These are phyloP conservation scores for Mycena metata DNA, from an alignment of 768 basidiomycete genomes.

Conservation along the genomic window DNA sequence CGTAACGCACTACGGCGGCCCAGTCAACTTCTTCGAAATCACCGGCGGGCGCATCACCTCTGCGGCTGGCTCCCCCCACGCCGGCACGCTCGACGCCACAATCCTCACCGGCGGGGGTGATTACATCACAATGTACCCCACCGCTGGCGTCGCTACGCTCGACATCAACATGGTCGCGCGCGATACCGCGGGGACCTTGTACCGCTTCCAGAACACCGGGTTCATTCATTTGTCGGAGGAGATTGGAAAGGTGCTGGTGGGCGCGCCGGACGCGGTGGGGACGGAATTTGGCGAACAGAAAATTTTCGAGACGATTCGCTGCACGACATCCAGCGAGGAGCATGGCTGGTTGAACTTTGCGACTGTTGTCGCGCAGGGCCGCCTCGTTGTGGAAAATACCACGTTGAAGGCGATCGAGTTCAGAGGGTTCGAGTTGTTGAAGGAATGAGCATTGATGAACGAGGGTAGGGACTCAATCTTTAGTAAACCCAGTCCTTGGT, in stretches of 20 bases:
- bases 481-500: too few species aligned
- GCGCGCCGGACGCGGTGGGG: not conserved
- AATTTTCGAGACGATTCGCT: not conserved
- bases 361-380: not conserved
- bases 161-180: conserved; percentile 3
- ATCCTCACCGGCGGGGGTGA: not conserved
- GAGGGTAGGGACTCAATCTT: too few species aligned
- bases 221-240: not conserved
- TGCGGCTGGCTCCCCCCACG: not conserved
- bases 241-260: not conserved
- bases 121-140: not conserved
- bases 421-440: not conserved
- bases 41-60: not conserved
- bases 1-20: not conserved
- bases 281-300: not conserved
- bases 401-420: not conserved
- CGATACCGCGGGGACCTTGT: not conserved
- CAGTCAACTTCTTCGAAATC: conserved; percentile 1
- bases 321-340: not conserved
- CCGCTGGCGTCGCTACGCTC: not conserved
- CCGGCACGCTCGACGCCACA: not conserved
- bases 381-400: not conserved
- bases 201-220: not conserved
- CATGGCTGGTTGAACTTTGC: conserved; percentile 4
- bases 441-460: too few species aligned